Base-by-base conservation (phyloP, 495 filamentous ascomycete genomes). In the Bathelium albidoporum region DNA sequence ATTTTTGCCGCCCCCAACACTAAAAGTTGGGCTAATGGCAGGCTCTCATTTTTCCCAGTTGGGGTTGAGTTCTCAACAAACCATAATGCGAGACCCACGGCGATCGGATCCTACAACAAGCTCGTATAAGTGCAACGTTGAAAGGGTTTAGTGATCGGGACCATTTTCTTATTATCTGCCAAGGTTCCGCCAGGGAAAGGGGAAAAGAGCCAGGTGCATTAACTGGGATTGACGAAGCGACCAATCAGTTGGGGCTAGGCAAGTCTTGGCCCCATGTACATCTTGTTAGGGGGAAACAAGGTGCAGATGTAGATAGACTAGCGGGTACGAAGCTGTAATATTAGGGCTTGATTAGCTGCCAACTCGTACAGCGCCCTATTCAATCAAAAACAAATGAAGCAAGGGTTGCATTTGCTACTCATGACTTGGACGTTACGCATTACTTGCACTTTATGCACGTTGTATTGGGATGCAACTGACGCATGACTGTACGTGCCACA, bases 401-500 rank as follows among this genome's bases (percentile, higher is more conserved):
- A 55, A 29, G 49, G 49, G 49, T 55, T 55, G 22, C 14, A 18
- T 26, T 26, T 16, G 49, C 24, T 55, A 11, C 20, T 20, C 49
- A 55, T 55, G 49, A 55, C 49, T 55, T 55, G 16, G 16, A 9
- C 36, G 36, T 16, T 7, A 55, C 49, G 49, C 49, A 12, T 12
- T 28, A 55, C 49, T 29, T 12, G 24, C 20, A 29, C 49, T 10
- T 29, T 29, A 20, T 28, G 10, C 49, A 55, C 7, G 49, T 14
- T 5, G 34, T 39, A 39, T 39, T 39, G 34, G 34, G 5, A 5
- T 14, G 34, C 5, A 16, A 55, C 20, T 55, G 49, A 55, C 24
- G 49, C 49, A 55, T 55, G 49, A 24, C 20, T 26, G 26, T n/a
- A 26, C 29, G 49, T 55, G 49, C 49, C 49, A 55, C 49, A 55